Conservation (phyloP, 768 basidiomycete genomes). For the Tricholoma terreum region DNA sequence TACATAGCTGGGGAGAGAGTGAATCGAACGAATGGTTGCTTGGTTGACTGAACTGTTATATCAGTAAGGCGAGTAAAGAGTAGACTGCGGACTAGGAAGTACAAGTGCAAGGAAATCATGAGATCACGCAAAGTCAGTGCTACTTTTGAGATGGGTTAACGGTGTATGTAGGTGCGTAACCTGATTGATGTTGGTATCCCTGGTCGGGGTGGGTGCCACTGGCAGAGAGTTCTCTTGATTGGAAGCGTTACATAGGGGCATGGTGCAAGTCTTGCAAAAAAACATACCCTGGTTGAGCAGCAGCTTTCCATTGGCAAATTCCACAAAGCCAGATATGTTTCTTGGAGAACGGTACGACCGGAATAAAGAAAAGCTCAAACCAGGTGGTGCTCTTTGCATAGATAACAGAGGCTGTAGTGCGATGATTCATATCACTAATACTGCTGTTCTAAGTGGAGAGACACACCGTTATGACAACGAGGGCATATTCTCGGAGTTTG, state of each 20-base stretch:
- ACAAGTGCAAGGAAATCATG: not conserved
- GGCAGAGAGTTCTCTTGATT: conserved; percentile 28
- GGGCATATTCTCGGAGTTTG: conserved; percentile 57
- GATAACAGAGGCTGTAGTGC: conserved; percentile 51
- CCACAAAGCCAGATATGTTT: conserved; percentile 68
- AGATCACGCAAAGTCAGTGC: not conserved
- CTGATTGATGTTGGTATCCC: conserved; percentile 29
- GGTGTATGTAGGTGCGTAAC: conserved; percentile 42
- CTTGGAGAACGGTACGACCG: conserved; percentile 60
- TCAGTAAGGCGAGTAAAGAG: too few species aligned
- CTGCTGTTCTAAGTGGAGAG: conserved; percentile 4
- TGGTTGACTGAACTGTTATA: not conserved
- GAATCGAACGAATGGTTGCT: too few species aligned
- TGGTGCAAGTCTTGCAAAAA: not conserved
- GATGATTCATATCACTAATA: conserved; percentile 1
- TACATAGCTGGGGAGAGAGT: too few species aligned
- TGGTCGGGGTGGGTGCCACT: conserved; percentile 17
- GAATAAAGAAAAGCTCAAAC: conserved; percentile 78
- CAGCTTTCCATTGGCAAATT: conserved; percentile 65
- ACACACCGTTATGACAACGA: conserved; percentile 65
- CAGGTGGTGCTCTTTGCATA: conserved; percentile 63
- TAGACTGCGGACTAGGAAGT: too few species aligned
- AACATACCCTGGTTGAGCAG: conserved; percentile 49
- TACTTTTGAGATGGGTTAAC: conserved; percentile 19
- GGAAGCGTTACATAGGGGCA: not conserved